Evolutionary conservation across 2,329 filamentous ascomycete genomes (phyloP).

Genomic region (Exophiala mesophila): DNA sequence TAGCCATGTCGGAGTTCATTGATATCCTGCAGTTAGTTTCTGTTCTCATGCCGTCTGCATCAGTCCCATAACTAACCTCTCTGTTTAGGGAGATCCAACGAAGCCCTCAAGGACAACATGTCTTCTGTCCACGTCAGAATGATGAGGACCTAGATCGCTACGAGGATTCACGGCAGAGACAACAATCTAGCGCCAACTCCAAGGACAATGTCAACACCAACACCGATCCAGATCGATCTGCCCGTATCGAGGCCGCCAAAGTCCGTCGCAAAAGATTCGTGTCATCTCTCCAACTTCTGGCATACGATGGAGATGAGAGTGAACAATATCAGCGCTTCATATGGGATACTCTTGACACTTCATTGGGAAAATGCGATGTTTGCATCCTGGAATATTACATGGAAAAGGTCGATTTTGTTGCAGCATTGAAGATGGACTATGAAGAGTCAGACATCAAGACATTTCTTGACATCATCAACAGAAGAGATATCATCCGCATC

Average conservation of each 20-base stretch:
- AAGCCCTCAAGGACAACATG: slow-evolving; percentile 49
- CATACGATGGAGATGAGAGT: slow-evolving; percentile 58
- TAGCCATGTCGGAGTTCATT: slow-evolving; percentile 37
- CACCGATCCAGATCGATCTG: slow-evolving; percentile 27
- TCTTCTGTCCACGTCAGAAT: slow-evolving; percentile 62
- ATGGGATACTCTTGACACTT: slow-evolving; percentile 51
- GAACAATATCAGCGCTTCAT: slow-evolving; percentile 59
- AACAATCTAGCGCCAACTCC: slow-evolving; percentile 38
- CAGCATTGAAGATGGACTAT: slow-evolving; percentile 55
- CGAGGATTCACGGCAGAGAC: slow-evolving; percentile 44
- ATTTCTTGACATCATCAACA: slow-evolving; percentile 55
- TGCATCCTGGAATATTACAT: slow-evolving; percentile 73
- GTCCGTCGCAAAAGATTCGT: slow-evolving; percentile 59
- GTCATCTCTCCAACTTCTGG: slow-evolving; percentile 64
- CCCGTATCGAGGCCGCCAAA: slow-evolving; percentile 52
- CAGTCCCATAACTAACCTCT: no score
- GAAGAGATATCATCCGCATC: slow-evolving; percentile 59
- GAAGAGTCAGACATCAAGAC: slow-evolving; percentile 44
- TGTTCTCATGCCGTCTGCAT: neutral
- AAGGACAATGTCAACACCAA: slow-evolving; percentile 26
- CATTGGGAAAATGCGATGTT: slow-evolving; percentile 60
- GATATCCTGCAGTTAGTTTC: slow-evolving; percentile 38
- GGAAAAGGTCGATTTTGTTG: slow-evolving; percentile 58
- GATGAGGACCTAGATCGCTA: slow-evolving; percentile 63
- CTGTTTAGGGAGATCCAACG: slow-evolving; percentile 36